These are phyloP conservation scores for Exserohilum turcica DNA, from an alignment of 2,329 filamentous ascomycete genomes.

Conservation along the genomic window DNA sequence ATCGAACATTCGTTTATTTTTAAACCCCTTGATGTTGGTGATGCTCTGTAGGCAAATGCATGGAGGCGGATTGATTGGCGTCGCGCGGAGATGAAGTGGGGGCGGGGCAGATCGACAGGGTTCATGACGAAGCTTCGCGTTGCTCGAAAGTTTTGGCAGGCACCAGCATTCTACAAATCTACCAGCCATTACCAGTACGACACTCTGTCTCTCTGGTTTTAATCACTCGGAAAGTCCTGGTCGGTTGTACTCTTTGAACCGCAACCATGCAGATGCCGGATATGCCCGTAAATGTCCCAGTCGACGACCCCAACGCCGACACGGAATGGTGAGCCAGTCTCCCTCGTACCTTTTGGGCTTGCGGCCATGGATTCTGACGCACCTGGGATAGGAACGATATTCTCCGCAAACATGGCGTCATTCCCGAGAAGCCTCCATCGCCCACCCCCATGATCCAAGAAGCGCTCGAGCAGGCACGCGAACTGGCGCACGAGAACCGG, in stretches of 20 bases:
- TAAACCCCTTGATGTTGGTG: too few relatives aligned
- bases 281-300: constrained; percentile 74
- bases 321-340: constrained; percentile 78
- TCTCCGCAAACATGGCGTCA: constrained; percentile 91
- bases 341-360: not conserved
- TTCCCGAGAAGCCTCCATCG: constrained; percentile 96
- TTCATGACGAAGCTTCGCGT: constrained; percentile 17
- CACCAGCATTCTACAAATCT: constrained; percentile 16
- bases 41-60: too few relatives aligned
- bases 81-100: constrained; percentile 22
- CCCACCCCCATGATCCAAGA: constrained; percentile 96
- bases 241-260: not conserved
- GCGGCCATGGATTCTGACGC: not conserved
- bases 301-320: constrained; percentile 94
- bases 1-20: not conserved
- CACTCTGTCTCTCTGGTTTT: not conserved
- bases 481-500: constrained; percentile 86
- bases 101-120: constrained; percentile 31
- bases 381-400: constrained; percentile 82
- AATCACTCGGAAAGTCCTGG: constrained; percentile 30
- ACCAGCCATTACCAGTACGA: not conserved
- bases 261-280: constrained; percentile 52
- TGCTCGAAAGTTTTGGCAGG: constrained; percentile 22
- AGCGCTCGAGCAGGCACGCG: constrained; percentile 81
- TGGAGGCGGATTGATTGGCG: not conserved